Evolutionary conservation across 2,329 filamentous ascomycete species (phyloP).

Genomic region (Phialocephala sp.): DNA sequence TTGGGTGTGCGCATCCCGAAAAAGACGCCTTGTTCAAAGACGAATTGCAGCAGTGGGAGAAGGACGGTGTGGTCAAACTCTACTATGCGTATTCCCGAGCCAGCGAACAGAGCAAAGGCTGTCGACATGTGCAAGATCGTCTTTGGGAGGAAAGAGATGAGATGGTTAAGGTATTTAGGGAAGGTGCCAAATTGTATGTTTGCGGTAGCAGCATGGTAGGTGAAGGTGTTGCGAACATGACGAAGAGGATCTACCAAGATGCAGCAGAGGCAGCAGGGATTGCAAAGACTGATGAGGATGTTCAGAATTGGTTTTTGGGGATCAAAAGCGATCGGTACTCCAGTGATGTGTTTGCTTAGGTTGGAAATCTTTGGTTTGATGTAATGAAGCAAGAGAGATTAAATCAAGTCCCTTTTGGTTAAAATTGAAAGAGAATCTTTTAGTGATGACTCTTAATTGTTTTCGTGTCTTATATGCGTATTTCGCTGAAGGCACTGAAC

Average conservation of each 20-base stretch:
- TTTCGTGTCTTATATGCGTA: too few relatives aligned
- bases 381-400: too few relatives aligned
- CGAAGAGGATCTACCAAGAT: conserved; percentile 51
- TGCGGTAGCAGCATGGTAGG: conserved; percentile 46
- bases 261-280: conserved; percentile 42
- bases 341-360: conserved; percentile 49
- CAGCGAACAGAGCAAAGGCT: conserved; percentile 33
- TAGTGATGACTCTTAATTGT: too few relatives aligned
- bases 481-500: too few relatives aligned
- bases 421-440: too few relatives aligned
- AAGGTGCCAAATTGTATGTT: conserved; percentile 39
- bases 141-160: conserved; percentile 37
- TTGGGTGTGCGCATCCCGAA: conserved; percentile 36
- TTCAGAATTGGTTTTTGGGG: conserved; percentile 51
- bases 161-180: conserved; percentile 34
- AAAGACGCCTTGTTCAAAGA: conserved; percentile 34
- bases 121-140: conserved; percentile 37
- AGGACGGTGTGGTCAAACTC: conserved; percentile 33
- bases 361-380: too few relatives aligned
- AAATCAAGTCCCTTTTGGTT: too few relatives aligned
- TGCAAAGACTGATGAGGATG: conserved; percentile 46
- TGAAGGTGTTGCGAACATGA: conserved; percentile 48
- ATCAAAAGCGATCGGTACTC: conserved; percentile 53
- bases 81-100: conserved; percentile 35
- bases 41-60: conserved; percentile 36